Evolutionary conservation across 1,284 basidiomycete genomes (phyloP), one percentile per base, ranked within the genome.

Genomic region (Sutorius eximius): DNA sequence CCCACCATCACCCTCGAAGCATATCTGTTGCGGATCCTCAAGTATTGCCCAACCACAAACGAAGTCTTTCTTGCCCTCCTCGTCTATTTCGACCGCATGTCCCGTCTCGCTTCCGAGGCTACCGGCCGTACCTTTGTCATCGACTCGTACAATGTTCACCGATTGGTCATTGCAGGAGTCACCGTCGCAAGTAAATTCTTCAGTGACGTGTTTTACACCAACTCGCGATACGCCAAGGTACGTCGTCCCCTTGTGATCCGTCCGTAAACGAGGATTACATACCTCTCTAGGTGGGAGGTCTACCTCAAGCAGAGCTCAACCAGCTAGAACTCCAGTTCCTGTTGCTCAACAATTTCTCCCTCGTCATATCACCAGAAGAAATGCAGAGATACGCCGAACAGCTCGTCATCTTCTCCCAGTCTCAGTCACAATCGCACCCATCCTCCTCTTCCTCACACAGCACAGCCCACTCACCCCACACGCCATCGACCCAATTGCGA

Each of bases 111-210:
- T 53, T 75, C 77, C 38, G 86, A 89, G 56, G 78, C 85, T 11
- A 86, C 84, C 15, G 82, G 82, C 1, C 78, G 83, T 55, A 82
- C 87, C 1, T 97, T 99, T 67, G 91, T 95, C 18, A 98, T 99
- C 68, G 96, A 99, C 74, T 93, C 91, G 56, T 99, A 89, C 76
- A 99, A 99, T 68, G 91, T 99, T 27, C 96, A 99, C 73, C 83
- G 94, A 32, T 77, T 99, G 44, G 91, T 99, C 65, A 98, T 99
- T 61, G 95, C 96, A 1, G 96, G 96, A 4, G 91, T 99, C 27
- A 98, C 96, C 3, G 96, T 99, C 10, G 95, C 96, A 18, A 95
- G 91, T 78, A 99, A 99, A 73, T 99, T 99, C 72, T 98, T 98
- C 72, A 94, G 91, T 57, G 96, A 99, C 71, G 95, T 99, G 11